Evolutionary conservation across 257 asterid species (phyloP), one percentile per base, ranked within the genome.

Genomic region (Datura wrightii): DNA sequence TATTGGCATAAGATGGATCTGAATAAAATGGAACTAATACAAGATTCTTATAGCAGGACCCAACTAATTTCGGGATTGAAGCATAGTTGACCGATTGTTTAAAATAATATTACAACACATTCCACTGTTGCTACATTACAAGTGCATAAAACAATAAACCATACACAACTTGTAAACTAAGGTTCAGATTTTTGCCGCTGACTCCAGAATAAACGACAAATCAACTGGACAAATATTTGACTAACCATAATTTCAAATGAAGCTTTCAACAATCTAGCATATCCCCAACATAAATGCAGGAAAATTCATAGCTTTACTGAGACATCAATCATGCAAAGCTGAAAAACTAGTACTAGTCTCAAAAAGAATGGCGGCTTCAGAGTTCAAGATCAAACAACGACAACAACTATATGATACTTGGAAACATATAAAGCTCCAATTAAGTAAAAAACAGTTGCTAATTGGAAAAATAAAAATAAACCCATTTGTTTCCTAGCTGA

Each of bases 1-100:
- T n/a, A n/a, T 71, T n/a, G 79, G 55, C 79, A 71, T 4, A 42
- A 44, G 37, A 71, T 71, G 56, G 79, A 10, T 44, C 46, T 8
- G 24, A 14, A 31, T 13, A 13, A 8, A 50, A 9, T 5, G 13
- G 19, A 76, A 50, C 31, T 31, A 13, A 76, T 7, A 76, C 62
- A 50, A 0, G 82, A 50, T 76, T 50, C 82, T 7, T 50, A 76
- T 50, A 16, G 62, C 24, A 50, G 44, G 7, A 1, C 3, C n/a
- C 62, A 50, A 76, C 82, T 13, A 6, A 76, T 16, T 76, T 14
- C 31, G 24, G 62, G 19, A 76, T 52, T 24, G 31, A 50, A 76
- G 0, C 13, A 76, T 13, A 50, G 46, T 76, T 34, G 13, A 76
- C 82, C 6, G 44, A 76, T 14, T 48, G 42, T 60, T 19, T 8